Evolutionary conservation across 805 yeast genomes (phyloP), one percentile per base, ranked within the genome.

Genomic region (Ogataea nakhonphanomensis): DNA sequence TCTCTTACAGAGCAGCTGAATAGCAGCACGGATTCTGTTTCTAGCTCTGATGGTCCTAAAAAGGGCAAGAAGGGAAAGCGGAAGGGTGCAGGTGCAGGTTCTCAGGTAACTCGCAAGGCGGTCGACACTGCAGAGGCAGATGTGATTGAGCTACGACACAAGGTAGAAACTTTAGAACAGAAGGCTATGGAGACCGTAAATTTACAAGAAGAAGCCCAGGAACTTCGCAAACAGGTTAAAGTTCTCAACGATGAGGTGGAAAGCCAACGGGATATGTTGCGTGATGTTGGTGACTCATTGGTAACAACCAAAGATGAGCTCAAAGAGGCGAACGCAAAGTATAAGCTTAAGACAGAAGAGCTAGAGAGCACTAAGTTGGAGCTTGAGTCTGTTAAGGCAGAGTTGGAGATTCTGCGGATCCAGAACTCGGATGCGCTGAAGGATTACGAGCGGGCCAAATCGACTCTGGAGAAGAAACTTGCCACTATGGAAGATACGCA

Each of bases 241-340:
- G 33, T 54, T 7, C 78, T 79, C 44, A 43, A 55, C 9, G 84
- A 78, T 39, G 95, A 89, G 53, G 64, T 88, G 12, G 88, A 79
- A 33, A 72, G 69, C 37, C 68, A 84, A 37, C 76, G 80, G 53
- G 96, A 88, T 43, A 85, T 83, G 86, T 59, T 90, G 39, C 73
- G 73, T 47, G 79, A 76, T 41, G 71, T 89, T 21, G 96, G 96
- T 1, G 76, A 84, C 53, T 95, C 87, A 35, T 67, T 89, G 7
- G 95, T 89, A 1, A 73, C 75, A 5, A 77, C 88, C 0, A 78
- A 74, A 48, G 87, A 83, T 33, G 64, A 76, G 39, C 37, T 80
- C 8, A 57, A 35, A 36, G 36, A 11, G 26, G 26, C 22, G 6
- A 24, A 35, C 17, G 35, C 31, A 13, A 8, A 9, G 5, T 23